Evolutionary conservation across 306 rosid genomes (phyloP).

Genomic region (Prunus dulcis): DNA sequence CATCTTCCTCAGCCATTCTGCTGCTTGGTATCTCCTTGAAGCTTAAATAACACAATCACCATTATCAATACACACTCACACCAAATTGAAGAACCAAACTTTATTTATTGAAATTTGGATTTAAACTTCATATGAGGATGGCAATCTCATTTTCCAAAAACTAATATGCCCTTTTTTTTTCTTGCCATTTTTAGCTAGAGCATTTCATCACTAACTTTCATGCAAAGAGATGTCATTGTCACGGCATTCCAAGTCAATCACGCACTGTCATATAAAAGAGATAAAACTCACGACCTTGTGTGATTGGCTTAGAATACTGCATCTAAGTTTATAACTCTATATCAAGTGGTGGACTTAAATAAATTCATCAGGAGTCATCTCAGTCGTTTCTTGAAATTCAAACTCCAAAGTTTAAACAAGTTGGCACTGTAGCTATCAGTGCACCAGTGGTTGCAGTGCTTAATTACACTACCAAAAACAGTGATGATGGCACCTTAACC

Average conservation of each 20-base stretch:
- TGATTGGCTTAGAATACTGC: too few relatives aligned
- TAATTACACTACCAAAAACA: constrained; percentile 8
- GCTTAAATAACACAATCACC: constrained; percentile 29
- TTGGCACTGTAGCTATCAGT: constrained; percentile 1
- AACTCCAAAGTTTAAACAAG: background rate
- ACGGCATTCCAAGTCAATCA: too few relatives aligned
- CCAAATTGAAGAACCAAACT: background rate
- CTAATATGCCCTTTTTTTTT: too few relatives aligned
- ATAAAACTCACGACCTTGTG: too few relatives aligned
- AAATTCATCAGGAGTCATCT: background rate
- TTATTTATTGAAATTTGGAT: too few relatives aligned
- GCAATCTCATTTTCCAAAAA: too few relatives aligned
- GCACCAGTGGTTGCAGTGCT: background rate
- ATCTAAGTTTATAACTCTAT: too few relatives aligned
- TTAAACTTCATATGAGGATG: background rate
- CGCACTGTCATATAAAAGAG: too few relatives aligned
- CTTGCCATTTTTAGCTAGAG: background rate
- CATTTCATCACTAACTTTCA: too few relatives aligned
- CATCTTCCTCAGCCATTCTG: constrained; percentile 93
- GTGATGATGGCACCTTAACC: background rate
- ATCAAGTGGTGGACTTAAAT: too few relatives aligned
- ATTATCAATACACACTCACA: background rate
- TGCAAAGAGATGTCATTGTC: too few relatives aligned
- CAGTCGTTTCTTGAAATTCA: background rate
- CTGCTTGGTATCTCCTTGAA: constrained; percentile 80